Evolutionary conservation across 768 basidiomycete species (phyloP).

Genomic region (Nidula microcarpa): DNA sequence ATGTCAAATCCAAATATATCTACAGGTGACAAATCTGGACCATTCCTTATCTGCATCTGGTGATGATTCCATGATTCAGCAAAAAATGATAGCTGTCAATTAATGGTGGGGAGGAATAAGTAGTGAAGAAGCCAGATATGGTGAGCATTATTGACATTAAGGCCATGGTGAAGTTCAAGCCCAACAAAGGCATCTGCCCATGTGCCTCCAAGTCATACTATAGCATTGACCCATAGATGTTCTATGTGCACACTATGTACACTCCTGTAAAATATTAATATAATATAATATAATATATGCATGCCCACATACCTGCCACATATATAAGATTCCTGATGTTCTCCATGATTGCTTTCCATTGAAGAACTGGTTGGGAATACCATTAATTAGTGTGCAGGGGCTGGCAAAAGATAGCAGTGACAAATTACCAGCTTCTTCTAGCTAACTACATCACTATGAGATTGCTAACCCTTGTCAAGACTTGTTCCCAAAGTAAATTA

Average conservation of each 20-base stretch:
- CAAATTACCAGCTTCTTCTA: too few relatives aligned
- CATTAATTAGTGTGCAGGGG: too few relatives aligned
- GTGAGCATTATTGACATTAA: background rate
- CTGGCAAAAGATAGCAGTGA: too few relatives aligned
- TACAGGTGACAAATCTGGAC: too few relatives aligned
- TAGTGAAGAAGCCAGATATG: background rate
- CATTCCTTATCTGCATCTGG: background rate
- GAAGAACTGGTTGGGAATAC: too few relatives aligned
- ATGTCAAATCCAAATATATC: too few relatives aligned
- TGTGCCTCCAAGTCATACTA: background rate
- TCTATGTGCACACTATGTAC: background rate
- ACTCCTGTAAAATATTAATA: background rate
- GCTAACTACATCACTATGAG: too few relatives aligned
- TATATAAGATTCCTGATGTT: background rate
- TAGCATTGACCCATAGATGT: background rate
- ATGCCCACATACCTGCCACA: background rate
- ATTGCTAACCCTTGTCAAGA: too few relatives aligned
- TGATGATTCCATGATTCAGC: background rate
- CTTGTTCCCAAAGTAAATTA: too few relatives aligned
- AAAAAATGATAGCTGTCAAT: background rate
- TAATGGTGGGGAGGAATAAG: background rate
- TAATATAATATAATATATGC: background rate
- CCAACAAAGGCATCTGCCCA: background rate
- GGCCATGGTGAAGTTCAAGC: background rate
- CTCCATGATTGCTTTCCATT: background rate